Percentiles rank a stretch among this genome's conserved stretches.
Conservation (phyloP, 352 stramenopile species). For the Globisporangium apiculatum region DNA sequence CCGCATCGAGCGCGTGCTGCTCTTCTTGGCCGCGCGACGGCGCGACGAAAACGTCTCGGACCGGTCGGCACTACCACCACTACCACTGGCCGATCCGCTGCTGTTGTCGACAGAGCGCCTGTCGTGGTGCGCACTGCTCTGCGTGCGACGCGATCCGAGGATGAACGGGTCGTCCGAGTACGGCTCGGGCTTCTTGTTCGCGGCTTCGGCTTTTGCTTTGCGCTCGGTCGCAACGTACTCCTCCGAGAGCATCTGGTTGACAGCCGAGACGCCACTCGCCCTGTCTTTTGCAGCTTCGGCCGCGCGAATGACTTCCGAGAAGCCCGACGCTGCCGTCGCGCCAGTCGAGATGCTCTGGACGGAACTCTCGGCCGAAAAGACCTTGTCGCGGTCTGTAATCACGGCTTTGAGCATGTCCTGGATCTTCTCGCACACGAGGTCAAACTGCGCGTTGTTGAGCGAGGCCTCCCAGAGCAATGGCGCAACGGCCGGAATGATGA, state of each 20-base stretch:
- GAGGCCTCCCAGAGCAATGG: conserved; percentile 75
- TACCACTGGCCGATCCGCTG: conserved; percentile 16
- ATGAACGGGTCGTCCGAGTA: conserved; percentile 81
- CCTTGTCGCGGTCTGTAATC: conserved; percentile 76
- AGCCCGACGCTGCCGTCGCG: conserved; percentile 54
- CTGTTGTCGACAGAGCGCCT: conserved; percentile 3
- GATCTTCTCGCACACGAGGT: conserved; percentile 83
- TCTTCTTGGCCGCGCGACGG: conserved; percentile 63
- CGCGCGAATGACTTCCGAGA: conserved; percentile 57
- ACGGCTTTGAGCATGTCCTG: conserved; percentile 87
- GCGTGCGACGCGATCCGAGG: conserved; percentile 44
- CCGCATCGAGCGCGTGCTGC: conserved; percentile 32
- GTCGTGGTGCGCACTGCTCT: conserved; percentile 33
- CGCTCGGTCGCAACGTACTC: conserved; percentile 67
- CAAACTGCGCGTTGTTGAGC: conserved; percentile 79
- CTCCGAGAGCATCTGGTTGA: conserved; percentile 75
- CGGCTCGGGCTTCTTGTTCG: conserved; percentile 36
- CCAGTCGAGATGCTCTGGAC: conserved; percentile 53
- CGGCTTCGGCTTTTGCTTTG: conserved; percentile 17
- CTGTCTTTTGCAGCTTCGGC: conserved; percentile 60
- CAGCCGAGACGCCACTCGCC: conserved; percentile 51
- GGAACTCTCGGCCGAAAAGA: conserved; percentile 61
- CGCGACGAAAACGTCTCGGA: conserved; percentile 64
- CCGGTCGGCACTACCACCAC: conserved; percentile 23
- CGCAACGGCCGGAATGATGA: conserved; percentile 75